phyloP scores from a whole-genome alignment of 345 rosid species.

The Lepidium sativum region DNA sequence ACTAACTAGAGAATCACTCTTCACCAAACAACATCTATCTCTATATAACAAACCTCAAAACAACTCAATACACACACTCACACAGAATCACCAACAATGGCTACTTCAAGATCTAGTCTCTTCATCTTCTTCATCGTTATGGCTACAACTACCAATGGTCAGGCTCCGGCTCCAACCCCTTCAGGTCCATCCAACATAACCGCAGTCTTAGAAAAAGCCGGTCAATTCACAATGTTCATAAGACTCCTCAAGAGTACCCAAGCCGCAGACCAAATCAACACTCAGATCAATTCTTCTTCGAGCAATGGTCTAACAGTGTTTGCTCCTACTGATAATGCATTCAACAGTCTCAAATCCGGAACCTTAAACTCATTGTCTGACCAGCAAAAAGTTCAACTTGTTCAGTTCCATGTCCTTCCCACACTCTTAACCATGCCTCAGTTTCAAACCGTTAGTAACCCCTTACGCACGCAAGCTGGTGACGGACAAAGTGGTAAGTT shows the following conservation, averaged over 20 bases:
- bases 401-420: conserved; percentile 81
- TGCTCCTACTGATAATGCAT: conserved; percentile 79
- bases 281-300: conserved; percentile 54
- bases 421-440: conserved; percentile 46
- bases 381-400: conserved; percentile 59
- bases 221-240: conserved; percentile 62
- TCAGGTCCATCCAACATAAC: conserved; percentile 65
- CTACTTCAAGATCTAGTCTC: conserved; percentile 18
- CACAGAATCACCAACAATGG: conserved; percentile 18
- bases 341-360: conserved; percentile 56
- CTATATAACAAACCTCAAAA: conserved; percentile 17
- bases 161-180: conserved; percentile 43
- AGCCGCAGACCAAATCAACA: conserved; percentile 63
- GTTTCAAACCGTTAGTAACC: conserved; percentile 88
- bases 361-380: conserved; percentile 57
- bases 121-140: conserved; percentile 25
- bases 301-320: conserved; percentile 70
- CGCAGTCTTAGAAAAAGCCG: conserved; percentile 64
- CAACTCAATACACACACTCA: conserved; percentile 11
- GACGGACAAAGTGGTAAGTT: conserved; percentile 44
- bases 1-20: conserved; percentile 18
- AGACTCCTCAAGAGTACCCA: conserved; percentile 56
- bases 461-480: conserved; percentile 82
- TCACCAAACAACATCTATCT: conserved; percentile 20
- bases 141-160: conserved; percentile 24